phyloP scores from a whole-genome alignment of 106 monocot species.

The Hemerocallis citrina region DNA sequence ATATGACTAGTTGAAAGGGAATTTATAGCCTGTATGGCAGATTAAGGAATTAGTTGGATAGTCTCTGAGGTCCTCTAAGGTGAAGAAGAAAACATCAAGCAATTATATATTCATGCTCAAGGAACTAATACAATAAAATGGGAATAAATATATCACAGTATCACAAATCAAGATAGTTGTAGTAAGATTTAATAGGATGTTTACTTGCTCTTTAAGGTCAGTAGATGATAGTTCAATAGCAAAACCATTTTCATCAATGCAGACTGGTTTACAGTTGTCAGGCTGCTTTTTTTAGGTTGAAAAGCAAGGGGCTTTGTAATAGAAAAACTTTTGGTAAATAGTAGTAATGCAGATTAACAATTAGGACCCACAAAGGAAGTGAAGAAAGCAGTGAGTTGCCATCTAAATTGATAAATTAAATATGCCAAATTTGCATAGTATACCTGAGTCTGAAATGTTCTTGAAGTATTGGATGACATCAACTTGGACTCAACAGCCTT shows the following conservation, averaged over 20 bases:
- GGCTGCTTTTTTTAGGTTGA: background rate
- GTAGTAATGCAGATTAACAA: background rate
- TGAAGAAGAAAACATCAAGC: background rate
- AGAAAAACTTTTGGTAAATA: background rate
- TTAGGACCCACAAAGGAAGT: background rate
- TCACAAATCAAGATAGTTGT: background rate
- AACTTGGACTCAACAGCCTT: constrained; percentile 73
- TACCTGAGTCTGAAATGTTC: constrained; percentile 91
- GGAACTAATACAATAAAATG: background rate
- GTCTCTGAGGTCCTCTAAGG: background rate
- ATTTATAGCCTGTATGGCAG: constrained; percentile 25
- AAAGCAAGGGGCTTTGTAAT: too few relatives aligned
- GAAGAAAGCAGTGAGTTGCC: background rate
- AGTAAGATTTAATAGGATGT: background rate
- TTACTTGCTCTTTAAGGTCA: background rate
- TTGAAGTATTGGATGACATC: constrained; percentile 69
- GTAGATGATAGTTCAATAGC: background rate
- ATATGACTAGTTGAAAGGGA: constrained; percentile 25
- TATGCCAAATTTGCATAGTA: background rate
- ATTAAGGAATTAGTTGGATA: constrained; percentile 9
- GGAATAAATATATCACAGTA: background rate
- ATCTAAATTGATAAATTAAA: background rate
- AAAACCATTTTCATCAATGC: background rate
- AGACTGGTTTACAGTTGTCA: background rate
- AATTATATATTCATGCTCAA: background rate